Base-by-base conservation (phyloP, 2,329 filamentous ascomycete species). In the Pseudocercospora ulei region DNA sequence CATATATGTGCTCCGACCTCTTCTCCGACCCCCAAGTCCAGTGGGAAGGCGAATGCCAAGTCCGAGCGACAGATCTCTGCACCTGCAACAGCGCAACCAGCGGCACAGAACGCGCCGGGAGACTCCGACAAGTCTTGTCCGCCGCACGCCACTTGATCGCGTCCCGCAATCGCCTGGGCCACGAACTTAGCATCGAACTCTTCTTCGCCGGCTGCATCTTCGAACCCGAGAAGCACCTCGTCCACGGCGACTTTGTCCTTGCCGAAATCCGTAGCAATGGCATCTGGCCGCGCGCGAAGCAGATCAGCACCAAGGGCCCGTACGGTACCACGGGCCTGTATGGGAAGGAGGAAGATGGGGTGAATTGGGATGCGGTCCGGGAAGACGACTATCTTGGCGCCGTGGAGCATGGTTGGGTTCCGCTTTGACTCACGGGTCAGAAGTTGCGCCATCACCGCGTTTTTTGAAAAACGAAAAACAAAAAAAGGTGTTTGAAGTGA, bases 141-240 rank as follows among this genome's bases (percentile, higher is more conserved):
- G 56, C 65, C 27, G 63, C 65, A 7, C 64, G 67, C 24, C 41
- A 39, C 4, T 60, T 70, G 18, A 63, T 67, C 29, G 47, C 50
- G 9, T 52, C 56, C 3, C 63, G 63, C 17, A 57, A 58, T 3
- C 58, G 56, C 2, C 45, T 61, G 7, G 59, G 60, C 41, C 51
- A 56, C 14, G 56, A 63, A 16, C 60, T 71, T 1, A 62, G 62
- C 38, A 58, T 69, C 30, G 67, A 71, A 48, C 54, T 71, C 17
- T 71, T 71, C 61, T 70, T 69, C 50, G 65, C 65, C 2, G 66
- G 67, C 43, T 67, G 63, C 56, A 70, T 71, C 48, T 71, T 71
- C 52, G 65, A 69, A 41, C 67, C 67, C 0, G 61, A 61, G 30
- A 61, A 62, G 44, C 49, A 55, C 9, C 52, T 65, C 7, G 67